Evolutionary conservation across 192 early-diverging fungal species (phyloP), one percentile per base, ranked within the genome.

Genomic region (Rhizophlyctis rosea): DNA sequence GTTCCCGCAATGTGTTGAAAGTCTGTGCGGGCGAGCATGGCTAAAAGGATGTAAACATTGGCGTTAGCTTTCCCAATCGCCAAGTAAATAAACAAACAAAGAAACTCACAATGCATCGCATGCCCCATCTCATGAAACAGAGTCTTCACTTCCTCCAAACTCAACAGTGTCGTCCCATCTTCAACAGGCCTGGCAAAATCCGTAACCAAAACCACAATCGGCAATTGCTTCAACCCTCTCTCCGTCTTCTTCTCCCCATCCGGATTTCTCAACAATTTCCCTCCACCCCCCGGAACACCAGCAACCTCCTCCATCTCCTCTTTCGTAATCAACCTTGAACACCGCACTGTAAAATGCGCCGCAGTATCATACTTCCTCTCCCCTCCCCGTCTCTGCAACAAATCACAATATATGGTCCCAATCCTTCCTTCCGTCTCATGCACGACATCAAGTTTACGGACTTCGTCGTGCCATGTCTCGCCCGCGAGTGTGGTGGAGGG

Each of bases 91-190:
- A 52, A 23, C 9, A 23, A 24, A 7, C 23, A 33, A 56, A 31
- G 28, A 33, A 44, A 73, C 65, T 67, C 67, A 83, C 78, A 98
- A 70, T 96, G 94, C 88, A 98, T 91, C 2, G 92, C 97, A 64
- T 99, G 97, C 2, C 97, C 97, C 93, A 98, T 96, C 61, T 99
- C 97, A 71, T 99, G 97, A 75, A 96, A 99, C 2, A 98, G 71
- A 0, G 97, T 99, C 69, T 98, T 95, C 28, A 98, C 88, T 65
- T 98, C 93, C 54, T 68, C 69, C 77, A 88, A 83, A 31, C 75
- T 82, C 62, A 99, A 67, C 44, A 93, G 61, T 3, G 82, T 71
- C 3, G 94, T 90, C 33, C 29, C 13, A 7, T 60, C 62, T 16
- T 51, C 47, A 1, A n/a, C 23, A 11, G 71, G 73, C 31, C 73